Base-by-base conservation (phyloP, 441 rosid genomes). In the Mallotus japonicus region DNA sequence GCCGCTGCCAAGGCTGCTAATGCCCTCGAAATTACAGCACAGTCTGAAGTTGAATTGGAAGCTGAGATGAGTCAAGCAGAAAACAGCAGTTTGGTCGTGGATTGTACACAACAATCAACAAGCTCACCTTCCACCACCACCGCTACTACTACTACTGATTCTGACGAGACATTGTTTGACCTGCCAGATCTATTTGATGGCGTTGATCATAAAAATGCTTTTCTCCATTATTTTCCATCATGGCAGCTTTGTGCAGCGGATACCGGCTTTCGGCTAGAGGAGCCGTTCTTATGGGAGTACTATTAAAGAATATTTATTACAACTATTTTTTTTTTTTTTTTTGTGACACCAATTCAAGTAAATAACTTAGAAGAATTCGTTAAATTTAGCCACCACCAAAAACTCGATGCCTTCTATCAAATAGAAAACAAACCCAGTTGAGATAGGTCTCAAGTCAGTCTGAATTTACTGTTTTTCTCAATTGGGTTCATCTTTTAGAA, bases 121-220 rank as follows among this genome's bases (percentile, higher is more conserved):
- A 74, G 84, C 62, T 86, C 84, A 67, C 78, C 82, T 7, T 80
- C 85, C 20, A 54, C 58, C 20, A 14, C 49, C 49, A 44, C 22
- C 13, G 5, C 5, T 54, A 37, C 71, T 11, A 20, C 11, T 44
- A 20, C 40, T 0, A 67, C 73, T 55, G 84, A 85, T 62, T 83
- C 65, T 5, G 92, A 87, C 2, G 91, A 85, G n/a, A 69, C 80
- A 20, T 72, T 92, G 83, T 92, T 92, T 75, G 95, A 90, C 80
- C 79, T 92, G 47, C 97, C 97, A n/a, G 95, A 92, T 84, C 89
- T 92, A 64, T 82, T 80, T 20, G 87, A 83, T n/a, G 81, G 80
- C 16, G 51, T 69, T 22, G 50, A 72, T 32, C 82, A 57, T 55
- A 76, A 71, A 64, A 78, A 74, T 20, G 85, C 79, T 4, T 87